Conservation (phyloP, 1,284 basidiomycete species). For the Cystobasidium pallidum region DNA sequence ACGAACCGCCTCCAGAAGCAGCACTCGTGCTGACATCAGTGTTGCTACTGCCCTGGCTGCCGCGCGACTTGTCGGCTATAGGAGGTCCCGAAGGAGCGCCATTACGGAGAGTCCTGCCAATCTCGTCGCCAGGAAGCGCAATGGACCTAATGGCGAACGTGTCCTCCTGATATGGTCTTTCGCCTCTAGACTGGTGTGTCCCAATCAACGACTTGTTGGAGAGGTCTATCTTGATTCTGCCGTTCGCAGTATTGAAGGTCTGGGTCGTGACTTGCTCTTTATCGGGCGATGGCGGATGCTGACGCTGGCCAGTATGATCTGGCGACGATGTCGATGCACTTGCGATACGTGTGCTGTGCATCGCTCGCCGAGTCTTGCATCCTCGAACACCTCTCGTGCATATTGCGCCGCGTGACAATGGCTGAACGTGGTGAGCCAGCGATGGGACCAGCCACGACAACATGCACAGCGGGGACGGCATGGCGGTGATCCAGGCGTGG, state of each 20-base stretch:
- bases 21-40: not conserved
- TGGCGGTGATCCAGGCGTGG: not conserved
- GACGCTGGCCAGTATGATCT: not conserved
- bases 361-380: not conserved
- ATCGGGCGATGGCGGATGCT: not conserved
- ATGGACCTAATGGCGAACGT: constrained; percentile 38
- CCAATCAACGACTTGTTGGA: constrained; percentile 30
- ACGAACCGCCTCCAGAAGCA: not conserved
- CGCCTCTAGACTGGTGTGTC: constrained; percentile 39
- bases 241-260: constrained; percentile 40
- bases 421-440: constrained; percentile 14
- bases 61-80: not conserved
- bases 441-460: not conserved
- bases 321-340: not conserved
- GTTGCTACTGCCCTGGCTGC: not conserved
- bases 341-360: not conserved
- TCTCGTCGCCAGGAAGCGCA: constrained; percentile 17
- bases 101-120: constrained; percentile 1
- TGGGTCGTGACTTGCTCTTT: constrained; percentile 15
- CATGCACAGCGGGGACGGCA: constrained; percentile 3
- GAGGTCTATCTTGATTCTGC: constrained; percentile 37
- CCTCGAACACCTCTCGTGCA: not conserved
- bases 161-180: constrained; percentile 46
- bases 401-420: not conserved
- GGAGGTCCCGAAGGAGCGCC: not conserved